A percentile compares a stretch with the other conserved stretches of the same genome.
These are phyloP conservation scores for Saccharomyces hybrid DNA, from an alignment of 1,139 yeast species.

Conservation along the genomic window DNA sequence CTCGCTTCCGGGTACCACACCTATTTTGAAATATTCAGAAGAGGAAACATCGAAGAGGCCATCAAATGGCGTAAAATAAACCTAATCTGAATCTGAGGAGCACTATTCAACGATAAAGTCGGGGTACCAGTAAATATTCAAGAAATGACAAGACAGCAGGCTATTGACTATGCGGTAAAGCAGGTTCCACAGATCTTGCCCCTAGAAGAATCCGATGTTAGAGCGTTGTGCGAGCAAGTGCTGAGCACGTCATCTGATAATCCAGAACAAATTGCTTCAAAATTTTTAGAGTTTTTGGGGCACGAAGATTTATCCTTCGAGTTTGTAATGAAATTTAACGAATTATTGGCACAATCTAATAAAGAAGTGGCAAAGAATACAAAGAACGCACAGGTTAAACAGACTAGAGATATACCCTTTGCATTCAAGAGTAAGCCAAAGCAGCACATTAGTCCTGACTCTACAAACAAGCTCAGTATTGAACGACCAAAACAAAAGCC, in stretches of 20 bases:
- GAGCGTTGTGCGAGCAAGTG: constrained; percentile 25
- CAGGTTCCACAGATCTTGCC: constrained; percentile 29
- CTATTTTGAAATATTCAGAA: background rate
- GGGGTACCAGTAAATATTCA: too few species aligned
- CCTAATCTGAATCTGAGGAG: too few species aligned
- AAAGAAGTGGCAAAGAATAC: background rate
- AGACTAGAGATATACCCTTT: background rate
- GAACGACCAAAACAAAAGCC: background rate
- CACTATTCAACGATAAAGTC: too few species aligned
- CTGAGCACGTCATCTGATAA: constrained; percentile 11
- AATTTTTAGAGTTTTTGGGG: constrained; percentile 29
- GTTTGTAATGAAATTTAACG: constrained; percentile 27
- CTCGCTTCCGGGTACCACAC: background rate
- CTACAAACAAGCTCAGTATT: background rate
- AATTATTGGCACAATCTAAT: constrained; percentile 9
- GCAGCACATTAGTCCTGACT: background rate
- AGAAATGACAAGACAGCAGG: constrained; percentile 25
- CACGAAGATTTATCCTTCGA: constrained; percentile 29
- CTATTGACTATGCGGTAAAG: constrained; percentile 24
- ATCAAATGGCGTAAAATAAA: too few species aligned
- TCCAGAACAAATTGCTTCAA: constrained; percentile 27
- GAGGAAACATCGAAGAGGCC: too few species aligned
- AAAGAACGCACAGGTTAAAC: background rate
- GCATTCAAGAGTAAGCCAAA: background rate
- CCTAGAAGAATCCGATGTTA: constrained; percentile 25